Conservation (phyloP, 768 basidiomycete genomes). For the Podaxis pistillaris region DNA sequence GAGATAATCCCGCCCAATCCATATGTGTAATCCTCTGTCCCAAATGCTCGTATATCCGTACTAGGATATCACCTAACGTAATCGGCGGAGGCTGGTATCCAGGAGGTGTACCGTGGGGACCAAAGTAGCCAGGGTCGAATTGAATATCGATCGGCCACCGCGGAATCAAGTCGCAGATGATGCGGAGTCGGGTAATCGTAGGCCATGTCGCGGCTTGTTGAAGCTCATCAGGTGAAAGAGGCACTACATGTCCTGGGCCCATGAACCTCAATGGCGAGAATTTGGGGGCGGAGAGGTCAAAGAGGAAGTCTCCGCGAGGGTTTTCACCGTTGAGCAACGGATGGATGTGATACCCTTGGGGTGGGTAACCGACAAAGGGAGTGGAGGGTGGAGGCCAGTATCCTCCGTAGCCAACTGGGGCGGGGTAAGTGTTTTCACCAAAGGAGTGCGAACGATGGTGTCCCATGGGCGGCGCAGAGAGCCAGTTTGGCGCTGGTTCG, state of each 20-base stretch:
- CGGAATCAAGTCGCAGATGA: slow-evolving; percentile 54
- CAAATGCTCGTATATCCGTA: slow-evolving; percentile 46
- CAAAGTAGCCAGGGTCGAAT: slow-evolving; percentile 25
- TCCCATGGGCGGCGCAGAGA: not conserved
- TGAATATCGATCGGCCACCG: slow-evolving; percentile 62
- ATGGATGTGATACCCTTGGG: slow-evolving; percentile 34
- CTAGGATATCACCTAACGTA: slow-evolving; percentile 57
- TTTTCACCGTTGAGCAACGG: slow-evolving; percentile 54
- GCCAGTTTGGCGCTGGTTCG: not conserved
- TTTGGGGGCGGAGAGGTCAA: slow-evolving; percentile 51
- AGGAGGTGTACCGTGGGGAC: slow-evolving; percentile 1
- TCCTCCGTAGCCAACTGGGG: not conserved
- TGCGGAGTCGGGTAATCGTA: slow-evolving; percentile 48
- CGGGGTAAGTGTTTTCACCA: not conserved
- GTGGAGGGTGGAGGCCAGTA: not conserved
- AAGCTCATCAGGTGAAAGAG: slow-evolving; percentile 46
- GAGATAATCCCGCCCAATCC: slow-evolving; percentile 35
- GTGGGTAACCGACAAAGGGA: slow-evolving; percentile 7
- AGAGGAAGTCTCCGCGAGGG: slow-evolving; percentile 43
- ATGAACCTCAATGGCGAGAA: slow-evolving; percentile 44
- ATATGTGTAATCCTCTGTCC: slow-evolving; percentile 40
- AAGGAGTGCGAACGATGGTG: not conserved
- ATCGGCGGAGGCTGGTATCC: slow-evolving; percentile 38
- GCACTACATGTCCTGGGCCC: slow-evolving; percentile 32
- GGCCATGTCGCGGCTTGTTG: slow-evolving; percentile 56